A percentile compares a stretch with the other conserved stretches of the same genome.
Conservation (phyloP, 495 filamentous ascomycete species). For the Tuber magnatum region DNA sequence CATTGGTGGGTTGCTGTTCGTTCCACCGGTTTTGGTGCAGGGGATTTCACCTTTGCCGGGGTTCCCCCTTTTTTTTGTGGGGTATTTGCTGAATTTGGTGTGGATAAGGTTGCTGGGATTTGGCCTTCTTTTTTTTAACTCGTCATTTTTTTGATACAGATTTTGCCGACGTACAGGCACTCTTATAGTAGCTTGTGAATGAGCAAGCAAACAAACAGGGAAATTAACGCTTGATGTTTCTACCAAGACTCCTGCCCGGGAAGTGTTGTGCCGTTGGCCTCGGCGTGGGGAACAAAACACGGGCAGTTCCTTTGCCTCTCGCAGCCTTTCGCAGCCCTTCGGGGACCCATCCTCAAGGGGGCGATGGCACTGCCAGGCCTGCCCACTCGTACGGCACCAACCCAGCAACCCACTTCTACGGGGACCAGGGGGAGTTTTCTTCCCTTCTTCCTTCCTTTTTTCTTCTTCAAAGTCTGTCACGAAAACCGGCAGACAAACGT, state of each 20-base stretch:
- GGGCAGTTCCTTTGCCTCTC: background rate
- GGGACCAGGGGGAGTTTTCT: background rate
- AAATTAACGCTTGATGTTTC: background rate
- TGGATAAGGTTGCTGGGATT: constrained; percentile 2
- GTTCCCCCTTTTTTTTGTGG: background rate
- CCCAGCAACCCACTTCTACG: background rate
- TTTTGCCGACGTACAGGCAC: background rate
- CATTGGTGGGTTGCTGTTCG: background rate
- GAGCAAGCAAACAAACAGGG: background rate
- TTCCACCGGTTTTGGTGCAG: background rate
- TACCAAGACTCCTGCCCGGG: background rate
- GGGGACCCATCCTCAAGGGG: background rate
- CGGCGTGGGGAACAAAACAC: background rate
- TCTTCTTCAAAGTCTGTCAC: background rate
- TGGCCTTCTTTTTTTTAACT: background rate
- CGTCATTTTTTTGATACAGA: background rate
- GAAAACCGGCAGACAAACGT: background rate
- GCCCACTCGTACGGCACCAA: background rate
- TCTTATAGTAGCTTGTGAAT: constrained; percentile 2
- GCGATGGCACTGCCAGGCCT: background rate
- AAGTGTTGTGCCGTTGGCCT: background rate
- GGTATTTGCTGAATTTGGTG: background rate
- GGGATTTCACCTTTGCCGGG: background rate
- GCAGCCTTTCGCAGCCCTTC: background rate
- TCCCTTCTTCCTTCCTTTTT: background rate